Base-by-base conservation (phyloP, 352 stramenopile species). In the Phytophthora agathidicida region DNA sequence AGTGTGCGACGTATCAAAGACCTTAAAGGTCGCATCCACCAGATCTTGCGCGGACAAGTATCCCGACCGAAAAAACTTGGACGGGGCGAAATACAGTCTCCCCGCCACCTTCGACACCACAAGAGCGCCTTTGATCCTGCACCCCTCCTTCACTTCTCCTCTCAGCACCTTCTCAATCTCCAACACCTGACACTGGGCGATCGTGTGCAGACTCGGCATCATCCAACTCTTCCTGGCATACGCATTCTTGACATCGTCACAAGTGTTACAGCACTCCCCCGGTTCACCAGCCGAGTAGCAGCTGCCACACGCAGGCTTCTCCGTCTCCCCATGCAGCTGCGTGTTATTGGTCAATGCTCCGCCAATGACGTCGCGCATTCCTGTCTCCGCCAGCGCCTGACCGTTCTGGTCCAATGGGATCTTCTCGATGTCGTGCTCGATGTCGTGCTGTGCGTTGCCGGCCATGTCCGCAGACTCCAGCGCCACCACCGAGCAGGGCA, bases 381-480 rank as follows among this genome's bases (percentile, higher is more conserved):
- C 79, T 58, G n/a, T n/a, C n/a, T 86, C 71, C 19, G 74, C 71
- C 20, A 88, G 55, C 17, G 63, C 52, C 35, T 74, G 58, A 7
- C 83, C 85, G 17, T 72, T 56, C 3, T 37, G 50, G 42, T 94
- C 79, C 14, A 94, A 61, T 14, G 79, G 57, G 11, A 80, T 82
- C 55, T 94, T 94, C 54, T 91, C 71, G 20, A 94, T 86, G 60
- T 93, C 84, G 71, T 92, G 83, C 20, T 84, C 56, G 16, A 94
- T 86, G 37, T 94, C 81, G 51, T 89, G 75, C 74, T 93, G 80
- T 1, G 77, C 71, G 7, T 73, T 73, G 6, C 85, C 85, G 3
- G 83, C 67, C 75, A 91, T 86, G 54, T 93, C 85, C 1, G 70
- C 75, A 16, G 80, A 83, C 55, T 94, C 85, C 6, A 94, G 57